These are phyloP conservation scores for Spencermartinsiella europaea DNA, from an alignment of 805 yeast species.

Conservation along the genomic window DNA sequence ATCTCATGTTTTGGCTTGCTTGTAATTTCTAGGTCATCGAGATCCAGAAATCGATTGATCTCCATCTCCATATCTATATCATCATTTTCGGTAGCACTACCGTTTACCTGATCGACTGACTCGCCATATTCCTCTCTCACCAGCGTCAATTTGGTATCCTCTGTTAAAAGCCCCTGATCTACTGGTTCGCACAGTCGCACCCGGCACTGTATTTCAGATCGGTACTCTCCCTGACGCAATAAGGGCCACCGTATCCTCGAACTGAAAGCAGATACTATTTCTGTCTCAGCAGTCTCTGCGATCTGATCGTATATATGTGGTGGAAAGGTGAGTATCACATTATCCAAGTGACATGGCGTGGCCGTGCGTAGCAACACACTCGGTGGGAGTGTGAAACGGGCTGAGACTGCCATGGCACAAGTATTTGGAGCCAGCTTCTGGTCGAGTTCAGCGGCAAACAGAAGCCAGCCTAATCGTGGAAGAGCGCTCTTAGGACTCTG, in stretches of 20 bases:
- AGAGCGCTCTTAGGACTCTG: slow-evolving; percentile 2
- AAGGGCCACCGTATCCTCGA: slow-evolving; percentile 32
- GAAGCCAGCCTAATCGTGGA: slow-evolving; percentile 11
- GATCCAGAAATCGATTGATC: slow-evolving; percentile 18
- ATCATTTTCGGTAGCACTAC: not conserved
- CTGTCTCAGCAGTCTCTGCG: slow-evolving; percentile 33
- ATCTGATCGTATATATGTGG: slow-evolving; percentile 43
- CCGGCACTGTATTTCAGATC: slow-evolving; percentile 43
- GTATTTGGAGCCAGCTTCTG: slow-evolving; percentile 9
- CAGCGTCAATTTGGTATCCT: slow-evolving; percentile 49
- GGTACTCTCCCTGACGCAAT: slow-evolving; percentile 39
- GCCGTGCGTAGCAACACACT: slow-evolving; percentile 16
- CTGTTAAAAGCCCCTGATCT: slow-evolving; percentile 54
- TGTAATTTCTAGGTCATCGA: slow-evolving; percentile 10
- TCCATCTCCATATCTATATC: slow-evolving; percentile 23
- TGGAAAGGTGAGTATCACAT: slow-evolving; percentile 40
- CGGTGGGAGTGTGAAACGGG: slow-evolving; percentile 5
- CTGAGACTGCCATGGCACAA: slow-evolving; percentile 6
- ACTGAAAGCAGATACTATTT: slow-evolving; percentile 26
- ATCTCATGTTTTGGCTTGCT: not conserved
- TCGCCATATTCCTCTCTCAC: slow-evolving; percentile 32
- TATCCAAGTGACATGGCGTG: slow-evolving; percentile 31
- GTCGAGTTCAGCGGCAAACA: slow-evolving; percentile 13
- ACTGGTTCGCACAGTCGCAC: slow-evolving; percentile 67
- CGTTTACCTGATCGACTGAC: not conserved